phyloP scores from a whole-genome alignment of 2,329 filamentous ascomycete species.

The Fusarium begoniae region DNA sequence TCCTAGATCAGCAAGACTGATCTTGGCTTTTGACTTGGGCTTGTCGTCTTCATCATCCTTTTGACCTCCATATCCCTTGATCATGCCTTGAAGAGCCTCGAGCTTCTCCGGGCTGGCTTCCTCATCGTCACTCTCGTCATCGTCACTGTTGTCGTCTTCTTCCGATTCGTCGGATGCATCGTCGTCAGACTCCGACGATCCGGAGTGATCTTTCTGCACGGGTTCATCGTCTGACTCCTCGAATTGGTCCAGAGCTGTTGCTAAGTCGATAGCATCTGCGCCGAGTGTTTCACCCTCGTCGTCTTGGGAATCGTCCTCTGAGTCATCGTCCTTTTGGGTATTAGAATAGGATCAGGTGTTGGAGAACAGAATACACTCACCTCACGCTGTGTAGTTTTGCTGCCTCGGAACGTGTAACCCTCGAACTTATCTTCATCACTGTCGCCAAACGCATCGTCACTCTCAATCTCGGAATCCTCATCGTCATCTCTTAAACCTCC shows the following conservation, averaged over 20 bases:
- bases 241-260: conserved; percentile 64
- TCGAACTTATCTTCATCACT: conserved; percentile 89
- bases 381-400: conserved; percentile 49
- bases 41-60: conserved; percentile 61
- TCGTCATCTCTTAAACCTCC: conserved; percentile 68
- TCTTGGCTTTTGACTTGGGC: conserved; percentile 67
- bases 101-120: conserved; percentile 64
- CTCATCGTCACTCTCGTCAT: conserved; percentile 57
- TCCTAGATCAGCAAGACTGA: conserved; percentile 78
- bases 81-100: conserved; percentile 72
- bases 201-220: conserved; percentile 55
- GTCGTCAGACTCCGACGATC: conserved; percentile 56
- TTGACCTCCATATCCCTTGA: conserved; percentile 74
- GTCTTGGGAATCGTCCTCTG: conserved; percentile 62
- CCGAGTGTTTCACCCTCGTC: conserved; percentile 68
- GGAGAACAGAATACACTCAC: conserved; percentile 22
- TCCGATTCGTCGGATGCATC: conserved; percentile 53
- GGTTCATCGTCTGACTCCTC: conserved; percentile 61
- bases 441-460: conserved; percentile 84
- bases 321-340: conserved; percentile 60
- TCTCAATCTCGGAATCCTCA: conserved; percentile 72
- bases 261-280: conserved; percentile 67
- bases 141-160: conserved; percentile 58
- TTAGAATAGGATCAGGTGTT: conserved; percentile 1
- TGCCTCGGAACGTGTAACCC: conserved; percentile 69